These are phyloP conservation scores for Scytalidium lignicola DNA, from an alignment of 2,329 filamentous ascomycete species.

Conservation along the genomic window DNA sequence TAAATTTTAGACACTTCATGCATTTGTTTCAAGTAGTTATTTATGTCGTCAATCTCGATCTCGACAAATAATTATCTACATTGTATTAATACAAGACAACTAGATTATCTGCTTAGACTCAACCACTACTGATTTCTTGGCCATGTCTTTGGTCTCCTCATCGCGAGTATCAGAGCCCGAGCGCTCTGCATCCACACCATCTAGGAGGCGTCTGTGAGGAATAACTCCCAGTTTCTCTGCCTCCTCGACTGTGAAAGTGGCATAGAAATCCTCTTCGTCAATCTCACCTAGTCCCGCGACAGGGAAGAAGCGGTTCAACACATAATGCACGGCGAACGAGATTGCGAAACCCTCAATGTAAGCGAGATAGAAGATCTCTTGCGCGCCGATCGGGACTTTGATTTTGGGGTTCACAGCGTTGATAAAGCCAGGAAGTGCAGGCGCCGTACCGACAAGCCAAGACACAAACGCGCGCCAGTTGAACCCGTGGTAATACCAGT, in stretches of 20 bases:
- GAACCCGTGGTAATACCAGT: conserved; percentile 37
- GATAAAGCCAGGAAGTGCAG: conserved; percentile 26
- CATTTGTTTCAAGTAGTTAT: no score
- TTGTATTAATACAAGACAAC: not conserved
- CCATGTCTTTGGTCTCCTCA: not conserved
- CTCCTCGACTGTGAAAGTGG: conserved; percentile 39
- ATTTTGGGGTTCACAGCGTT: conserved; percentile 14
- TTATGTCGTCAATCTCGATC: no score
- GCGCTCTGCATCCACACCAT: not conserved
- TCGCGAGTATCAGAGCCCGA: not conserved
- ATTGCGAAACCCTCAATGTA: conserved; percentile 36
- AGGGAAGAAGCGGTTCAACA: conserved; percentile 33
- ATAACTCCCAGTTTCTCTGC: conserved; percentile 34
- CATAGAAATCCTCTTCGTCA: conserved; percentile 39
- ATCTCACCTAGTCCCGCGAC: conserved; percentile 34
- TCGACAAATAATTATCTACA: not conserved
- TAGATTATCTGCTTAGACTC: not conserved
- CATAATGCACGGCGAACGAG: conserved; percentile 30
- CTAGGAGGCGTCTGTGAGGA: conserved; percentile 8
- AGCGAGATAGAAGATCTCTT: conserved; percentile 35
- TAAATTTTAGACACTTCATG: no score
- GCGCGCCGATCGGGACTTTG: conserved; percentile 27
- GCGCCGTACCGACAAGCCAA: conserved; percentile 31
- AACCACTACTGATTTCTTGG: not conserved
- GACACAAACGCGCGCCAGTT: conserved; percentile 37